Percentiles rank a stretch among this genome's conserved stretches.
Conservation (phyloP, 2,329 filamentous ascomycete genomes). For the Aspergillus sp. region DNA sequence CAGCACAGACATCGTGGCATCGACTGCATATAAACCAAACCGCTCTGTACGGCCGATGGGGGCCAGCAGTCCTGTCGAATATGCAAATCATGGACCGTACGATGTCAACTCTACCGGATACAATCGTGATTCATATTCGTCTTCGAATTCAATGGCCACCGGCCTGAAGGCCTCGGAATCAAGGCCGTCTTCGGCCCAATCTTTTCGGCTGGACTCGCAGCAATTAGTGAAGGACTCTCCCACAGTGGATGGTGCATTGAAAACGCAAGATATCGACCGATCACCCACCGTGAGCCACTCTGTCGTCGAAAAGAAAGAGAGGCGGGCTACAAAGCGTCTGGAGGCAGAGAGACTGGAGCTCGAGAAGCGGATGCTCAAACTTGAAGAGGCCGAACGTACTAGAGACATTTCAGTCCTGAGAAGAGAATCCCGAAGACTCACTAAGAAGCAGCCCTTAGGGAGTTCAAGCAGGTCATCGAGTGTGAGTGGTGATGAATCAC, state of each 20-base stretch:
- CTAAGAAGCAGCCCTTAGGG: constrained; percentile 34
- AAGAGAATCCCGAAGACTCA: constrained; percentile 30
- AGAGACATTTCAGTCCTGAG: constrained; percentile 16
- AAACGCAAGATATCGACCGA: constrained; percentile 15
- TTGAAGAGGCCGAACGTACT: constrained; percentile 26
- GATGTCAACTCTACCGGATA: not conserved
- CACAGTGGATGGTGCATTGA: constrained; percentile 1
- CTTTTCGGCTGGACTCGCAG: not conserved
- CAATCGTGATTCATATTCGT: not conserved
- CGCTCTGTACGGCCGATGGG: not conserved
- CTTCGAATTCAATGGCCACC: not conserved
- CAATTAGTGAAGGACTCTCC: constrained; percentile 10
- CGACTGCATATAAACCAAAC: not conserved
- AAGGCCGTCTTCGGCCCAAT: constrained; percentile 2
- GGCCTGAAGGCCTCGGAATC: not conserved
- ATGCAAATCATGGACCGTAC: not conserved
- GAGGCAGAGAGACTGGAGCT: constrained; percentile 34
- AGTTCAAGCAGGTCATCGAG: constrained; percentile 33
- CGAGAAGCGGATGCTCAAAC: constrained; percentile 21
- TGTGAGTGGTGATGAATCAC: constrained; percentile 26
- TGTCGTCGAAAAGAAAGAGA: constrained; percentile 24
- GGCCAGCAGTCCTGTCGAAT: not conserved
- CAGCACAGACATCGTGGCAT: not conserved
- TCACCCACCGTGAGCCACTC: constrained; percentile 23
- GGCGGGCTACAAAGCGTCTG: constrained; percentile 30